These are phyloP conservation scores for Septoria petroselini DNA, from an alignment of 2,329 filamentous ascomycete species.

Conservation along the genomic window DNA sequence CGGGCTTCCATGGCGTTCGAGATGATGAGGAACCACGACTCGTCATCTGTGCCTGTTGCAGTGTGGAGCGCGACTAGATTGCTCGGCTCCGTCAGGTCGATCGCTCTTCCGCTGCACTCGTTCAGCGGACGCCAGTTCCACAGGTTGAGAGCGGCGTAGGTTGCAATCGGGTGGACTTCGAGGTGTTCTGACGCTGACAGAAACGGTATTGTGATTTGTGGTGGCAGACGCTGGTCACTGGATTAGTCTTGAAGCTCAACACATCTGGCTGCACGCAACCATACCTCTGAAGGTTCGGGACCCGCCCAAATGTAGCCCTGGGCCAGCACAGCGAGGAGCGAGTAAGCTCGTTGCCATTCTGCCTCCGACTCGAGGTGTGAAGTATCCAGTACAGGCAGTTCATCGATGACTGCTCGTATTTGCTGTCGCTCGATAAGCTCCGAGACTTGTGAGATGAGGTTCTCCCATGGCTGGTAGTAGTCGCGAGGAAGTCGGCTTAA, in stretches of 20 bases:
- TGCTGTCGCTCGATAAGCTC: conserved; percentile 75
- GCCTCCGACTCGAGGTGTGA: conserved; percentile 73
- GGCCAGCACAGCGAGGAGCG: conserved; percentile 71
- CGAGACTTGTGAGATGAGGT: conserved; percentile 76
- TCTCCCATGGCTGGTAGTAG: conserved; percentile 93
- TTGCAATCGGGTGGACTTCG: conserved; percentile 85
- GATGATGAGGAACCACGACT: conserved; percentile 73
- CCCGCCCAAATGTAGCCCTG: conserved; percentile 90
- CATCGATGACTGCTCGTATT: conserved; percentile 72
- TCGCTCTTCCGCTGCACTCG: conserved; percentile 51
- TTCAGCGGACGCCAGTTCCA: conserved; percentile 97
- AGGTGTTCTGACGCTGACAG: conserved; percentile 68
- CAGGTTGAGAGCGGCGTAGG: conserved; percentile 83
- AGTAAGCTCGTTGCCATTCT: conserved; percentile 87
- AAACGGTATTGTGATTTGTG: conserved; percentile 77
- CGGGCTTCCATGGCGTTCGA: conserved; percentile 54
- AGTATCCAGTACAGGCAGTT: conserved; percentile 77
- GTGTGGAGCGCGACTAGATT: conserved; percentile 83
- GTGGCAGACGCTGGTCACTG: conserved; percentile 59
- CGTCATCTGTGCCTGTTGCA: conserved; percentile 88
- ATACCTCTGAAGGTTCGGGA: conserved; percentile 59
- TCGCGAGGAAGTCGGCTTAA: conserved; percentile 76
- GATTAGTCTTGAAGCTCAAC: not conserved
- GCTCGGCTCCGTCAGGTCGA: conserved; percentile 70
- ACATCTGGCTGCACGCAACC: not conserved